Evolutionary conservation across 176 grass and related monocot species (phyloP), one percentile per base, ranked within the genome.

Genomic region (Carex pumila): DNA sequence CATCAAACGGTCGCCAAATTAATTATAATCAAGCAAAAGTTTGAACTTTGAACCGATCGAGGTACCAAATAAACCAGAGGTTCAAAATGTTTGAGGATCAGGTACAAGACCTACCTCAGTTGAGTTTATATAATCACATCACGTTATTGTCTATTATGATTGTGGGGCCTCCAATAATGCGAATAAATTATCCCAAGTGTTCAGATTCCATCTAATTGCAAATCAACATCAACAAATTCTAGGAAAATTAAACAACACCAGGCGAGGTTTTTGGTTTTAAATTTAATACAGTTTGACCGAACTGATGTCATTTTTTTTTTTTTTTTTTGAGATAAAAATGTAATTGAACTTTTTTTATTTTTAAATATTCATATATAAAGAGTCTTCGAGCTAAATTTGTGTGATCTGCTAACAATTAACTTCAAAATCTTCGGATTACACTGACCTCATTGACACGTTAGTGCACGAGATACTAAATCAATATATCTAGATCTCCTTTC

Each of bases 141-240:
- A 25, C 25, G 25, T 25, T 25, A 25, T 25, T 25, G 25, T 25
- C 25, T 25, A 25, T 25, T 25, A 25, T 39, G 71, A 74, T 52
- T 14, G 11, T 75, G 71, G 71, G 47, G 4, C 47, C 71, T 14
- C 71, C 71, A 75, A 75, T 75, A 75, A 75, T 75, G 47, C 47
- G 1, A 67, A 36, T 36, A 17, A 36, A 15, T 67, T 15, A 67
- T 6, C 31, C 64, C 30, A 9, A 18, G 14, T 30, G 4, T 53
- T 13, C 22, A 29, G 47, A 14, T 75, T 54, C 31, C 45, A 10
- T 74, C 18, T 22, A 29, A 54, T 54, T 30, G 1, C 71, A 75
- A 29, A 30, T 75, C 29, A 12, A 11, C 47, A 53, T 75, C 1
- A 19, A 31, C 3, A 21, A 8, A 31, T 15, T 7, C 17, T 31